Percentiles rank a stretch among this genome's conserved stretches.
phyloP scores from a whole-genome alignment of 2,329 filamentous ascomycete genomes.

The Blastomyces emzantsi region DNA sequence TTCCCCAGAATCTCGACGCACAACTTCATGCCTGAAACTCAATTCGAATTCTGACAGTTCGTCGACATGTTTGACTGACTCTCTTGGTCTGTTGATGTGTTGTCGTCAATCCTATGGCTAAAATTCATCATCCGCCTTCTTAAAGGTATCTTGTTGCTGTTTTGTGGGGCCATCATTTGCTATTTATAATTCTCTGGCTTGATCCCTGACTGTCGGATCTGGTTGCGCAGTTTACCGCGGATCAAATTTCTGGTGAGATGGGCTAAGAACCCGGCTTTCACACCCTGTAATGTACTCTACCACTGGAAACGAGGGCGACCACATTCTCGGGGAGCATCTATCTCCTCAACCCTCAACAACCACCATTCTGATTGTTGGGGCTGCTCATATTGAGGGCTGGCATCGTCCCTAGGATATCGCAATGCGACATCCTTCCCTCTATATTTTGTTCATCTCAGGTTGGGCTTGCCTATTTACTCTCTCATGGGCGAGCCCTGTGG shows the following conservation, averaged over 20 bases:
- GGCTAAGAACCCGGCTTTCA: not conserved
- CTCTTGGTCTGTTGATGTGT: not conserved
- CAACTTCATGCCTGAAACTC: not conserved
- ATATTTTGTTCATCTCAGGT: not conserved
- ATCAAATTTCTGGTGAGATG: not conserved
- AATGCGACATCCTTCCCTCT: not conserved
- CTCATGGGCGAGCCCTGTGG: not conserved
- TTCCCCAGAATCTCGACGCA: not conserved
- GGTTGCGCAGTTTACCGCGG: not conserved
- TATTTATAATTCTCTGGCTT: not conserved
- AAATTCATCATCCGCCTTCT: not conserved
- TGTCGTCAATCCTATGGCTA: not conserved
- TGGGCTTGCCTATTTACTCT: not conserved
- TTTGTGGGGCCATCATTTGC: not conserved
- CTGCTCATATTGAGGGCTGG: not conserved
- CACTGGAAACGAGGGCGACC: not conserved
- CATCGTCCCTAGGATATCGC: not conserved
- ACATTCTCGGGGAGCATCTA: not conserved
- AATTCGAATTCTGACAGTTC: not conserved
- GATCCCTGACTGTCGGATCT: conserved; percentile 1
- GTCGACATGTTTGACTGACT: not conserved
- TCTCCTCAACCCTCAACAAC: not conserved
- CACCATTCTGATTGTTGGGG: not conserved
- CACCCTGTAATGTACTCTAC: not conserved
- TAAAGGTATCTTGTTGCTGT: not conserved